Evolutionary conservation across 768 basidiomycete genomes (phyloP).

Genomic region (Tulasnella sp.): DNA sequence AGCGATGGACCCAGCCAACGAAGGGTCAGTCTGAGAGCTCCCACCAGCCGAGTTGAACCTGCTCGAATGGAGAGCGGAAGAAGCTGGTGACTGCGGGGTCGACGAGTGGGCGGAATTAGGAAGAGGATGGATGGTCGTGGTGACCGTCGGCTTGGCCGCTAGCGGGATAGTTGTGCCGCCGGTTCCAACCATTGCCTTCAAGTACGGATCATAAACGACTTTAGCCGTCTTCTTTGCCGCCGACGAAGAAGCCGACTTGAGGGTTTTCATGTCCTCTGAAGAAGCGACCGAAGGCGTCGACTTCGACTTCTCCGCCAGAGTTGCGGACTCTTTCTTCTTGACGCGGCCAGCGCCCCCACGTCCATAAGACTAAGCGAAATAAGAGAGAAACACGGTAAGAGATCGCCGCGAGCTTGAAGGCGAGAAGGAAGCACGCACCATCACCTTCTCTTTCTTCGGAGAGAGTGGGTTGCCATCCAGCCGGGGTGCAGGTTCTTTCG

Average conservation of each 20-base stretch:
- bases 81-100: background rate
- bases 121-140: slow-evolving; percentile 1
- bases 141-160: background rate
- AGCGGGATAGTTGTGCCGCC: background rate
- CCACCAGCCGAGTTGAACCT: background rate
- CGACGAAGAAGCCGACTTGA: background rate
- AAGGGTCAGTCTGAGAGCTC: background rate
- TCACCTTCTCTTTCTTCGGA: slow-evolving; percentile 7
- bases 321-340: slow-evolving; percentile 1
- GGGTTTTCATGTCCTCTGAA: slow-evolving; percentile 6
- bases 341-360: slow-evolving; percentile 4
- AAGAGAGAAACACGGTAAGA: background rate
- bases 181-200: slow-evolving; percentile 7
- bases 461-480: background rate
- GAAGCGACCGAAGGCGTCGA: background rate
- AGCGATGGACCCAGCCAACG: background rate
- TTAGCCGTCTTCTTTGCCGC: background rate
- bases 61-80: background rate
- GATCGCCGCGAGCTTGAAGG: background rate
- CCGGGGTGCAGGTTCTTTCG: slow-evolving; percentile 1
- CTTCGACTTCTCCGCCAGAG: background rate
- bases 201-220: slow-evolving; percentile 8
- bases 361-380: background rate
- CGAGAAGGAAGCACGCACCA: background rate
- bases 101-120: background rate